Evolutionary conservation across 2,329 filamentous ascomycete species (phyloP).

Genomic region (Periconia macrospinosa): DNA sequence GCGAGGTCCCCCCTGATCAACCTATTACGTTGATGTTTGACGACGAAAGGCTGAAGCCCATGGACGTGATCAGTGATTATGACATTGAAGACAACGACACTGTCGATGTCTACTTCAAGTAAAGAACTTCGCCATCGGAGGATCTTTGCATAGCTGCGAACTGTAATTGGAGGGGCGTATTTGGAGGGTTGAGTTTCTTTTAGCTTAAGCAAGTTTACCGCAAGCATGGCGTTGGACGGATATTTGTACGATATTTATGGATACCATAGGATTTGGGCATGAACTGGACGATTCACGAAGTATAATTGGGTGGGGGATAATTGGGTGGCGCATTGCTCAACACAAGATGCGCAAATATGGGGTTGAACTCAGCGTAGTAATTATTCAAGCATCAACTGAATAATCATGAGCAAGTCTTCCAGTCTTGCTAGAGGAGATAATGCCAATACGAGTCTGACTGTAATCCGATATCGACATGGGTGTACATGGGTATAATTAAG

Average conservation of each 20-base stretch:
- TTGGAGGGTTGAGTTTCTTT: neutral
- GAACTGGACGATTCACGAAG: neutral
- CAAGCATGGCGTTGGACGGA: constrained; percentile 13
- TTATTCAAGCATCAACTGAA: too few species aligned
- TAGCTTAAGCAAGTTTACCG: neutral
- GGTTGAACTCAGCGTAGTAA: too few species aligned
- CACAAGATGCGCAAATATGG: too few species aligned
- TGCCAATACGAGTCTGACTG: too few species aligned
- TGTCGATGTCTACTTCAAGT: constrained; percentile 41
- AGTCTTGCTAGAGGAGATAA: too few species aligned
- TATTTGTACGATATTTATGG: constrained; percentile 1
- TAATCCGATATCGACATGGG: too few species aligned
- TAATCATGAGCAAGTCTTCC: too few species aligned
- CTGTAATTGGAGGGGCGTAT: neutral
- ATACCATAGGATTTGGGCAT: constrained; percentile 1
- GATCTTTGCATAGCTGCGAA: too few species aligned
- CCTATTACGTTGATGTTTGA: constrained; percentile 41
- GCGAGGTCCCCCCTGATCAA: constrained; percentile 25
- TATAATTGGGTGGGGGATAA: neutral
- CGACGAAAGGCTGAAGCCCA: constrained; percentile 38
- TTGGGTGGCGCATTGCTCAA: too few species aligned
- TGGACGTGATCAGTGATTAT: constrained; percentile 32
- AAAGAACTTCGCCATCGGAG: constrained; percentile 1
- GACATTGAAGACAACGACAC: constrained; percentile 43
- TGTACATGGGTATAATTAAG: constrained; percentile 2